Base-by-base conservation (phyloP, 176 grass and related monocot species). In the barley (Hordeum vulgare) region DNA sequence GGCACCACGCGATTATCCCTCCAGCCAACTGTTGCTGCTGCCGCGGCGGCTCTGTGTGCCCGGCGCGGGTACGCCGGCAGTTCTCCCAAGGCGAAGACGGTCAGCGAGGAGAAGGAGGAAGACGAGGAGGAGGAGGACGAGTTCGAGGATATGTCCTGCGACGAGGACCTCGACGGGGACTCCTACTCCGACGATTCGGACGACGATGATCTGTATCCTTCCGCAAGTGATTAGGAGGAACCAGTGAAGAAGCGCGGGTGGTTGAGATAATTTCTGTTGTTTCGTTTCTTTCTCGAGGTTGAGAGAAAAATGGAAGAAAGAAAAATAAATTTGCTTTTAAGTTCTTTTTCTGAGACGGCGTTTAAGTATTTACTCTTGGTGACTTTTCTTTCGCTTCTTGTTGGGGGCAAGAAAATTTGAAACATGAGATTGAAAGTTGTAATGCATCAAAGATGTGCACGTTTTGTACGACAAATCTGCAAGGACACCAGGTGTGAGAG, bases 101-200 rank as follows among this genome's bases (percentile, higher is more conserved):
- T 76, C 51, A 81, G 77, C 82, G 70, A 89, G 28, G 13, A 65
- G 13, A 81, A 88, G 25, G 76, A 89, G 1, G 86, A 88, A 2
- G 37, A 70, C 0, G 70, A 47, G 2, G 54, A 58, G 0, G 84
- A 75, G 1, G 81, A 42, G 0, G 62, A 71, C 0, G 77, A 81
- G 3, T 53, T 62, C 13, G 77, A 80, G 27, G 76, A 29, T 8
- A 15, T 89, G 51, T 71, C 68, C 12, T 76, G 62, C 83, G 77
- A 81, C 61, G 70, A 11, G 11, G 83, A 81, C 29, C 53, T 70
- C 17, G 69, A 80, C 1, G 15, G 7, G 28, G 81, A 89, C 67
- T 84, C 45, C 28, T 76, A 85, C 49, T 61, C 74, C 5, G 77
- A 81, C 33, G 77, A 89, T 7, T 0, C 49, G 5, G 76, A 69